Percentiles rank a stretch among this genome's conserved stretches.
phyloP scores from a whole-genome alignment of 495 filamentous ascomycete genomes.

The Penicillium soppii region DNA sequence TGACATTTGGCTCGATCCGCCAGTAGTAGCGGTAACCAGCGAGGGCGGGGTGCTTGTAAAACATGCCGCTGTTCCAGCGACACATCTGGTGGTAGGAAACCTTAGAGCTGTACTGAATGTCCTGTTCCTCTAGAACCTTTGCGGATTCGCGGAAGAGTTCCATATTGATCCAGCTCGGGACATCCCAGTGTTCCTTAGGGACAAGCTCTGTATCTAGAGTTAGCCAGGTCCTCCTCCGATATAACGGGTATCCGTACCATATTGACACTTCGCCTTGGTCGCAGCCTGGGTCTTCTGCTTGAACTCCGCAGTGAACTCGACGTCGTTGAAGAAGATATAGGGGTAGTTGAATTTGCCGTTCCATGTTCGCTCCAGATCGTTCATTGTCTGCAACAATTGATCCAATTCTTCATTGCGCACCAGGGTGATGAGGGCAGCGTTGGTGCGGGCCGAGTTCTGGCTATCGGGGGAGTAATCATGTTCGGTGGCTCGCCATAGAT shows the following conservation, averaged over 20 bases:
- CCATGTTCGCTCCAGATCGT: slow-evolving; percentile 90
- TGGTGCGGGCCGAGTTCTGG: slow-evolving; percentile 75
- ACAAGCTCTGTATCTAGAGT: slow-evolving; percentile 62
- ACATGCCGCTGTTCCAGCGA: slow-evolving; percentile 96
- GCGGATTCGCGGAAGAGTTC: slow-evolving; percentile 83
- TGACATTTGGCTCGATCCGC: slow-evolving; percentile 98
- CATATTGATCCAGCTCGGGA: slow-evolving; percentile 87
- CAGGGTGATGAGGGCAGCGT: slow-evolving; percentile 87
- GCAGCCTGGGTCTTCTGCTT: slow-evolving; percentile 71
- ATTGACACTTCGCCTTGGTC: slow-evolving; percentile 82
- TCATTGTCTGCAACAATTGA: slow-evolving; percentile 82
- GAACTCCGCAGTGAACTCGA: slow-evolving; percentile 88
- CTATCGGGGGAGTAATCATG: slow-evolving; percentile 68
- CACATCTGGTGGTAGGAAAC: slow-evolving; percentile 99
- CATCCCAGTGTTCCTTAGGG: slow-evolving; percentile 90
- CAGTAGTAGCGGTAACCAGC: slow-evolving; percentile 87
- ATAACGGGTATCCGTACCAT: slow-evolving; percentile 55
- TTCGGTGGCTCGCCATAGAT: slow-evolving; percentile 68
- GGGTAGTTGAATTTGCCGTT: slow-evolving; percentile 99
- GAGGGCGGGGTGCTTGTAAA: slow-evolving; percentile 94
- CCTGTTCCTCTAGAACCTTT: slow-evolving; percentile 75
- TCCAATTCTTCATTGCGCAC: slow-evolving; percentile 88
- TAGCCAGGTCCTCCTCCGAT: slow-evolving; percentile 11
- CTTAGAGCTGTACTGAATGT: slow-evolving; percentile 84
- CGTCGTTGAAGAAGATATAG: slow-evolving; percentile 99